A percentile compares a stretch with the other conserved stretches of the same genome.
Conservation (phyloP, 176 grass and related monocot species). For the Paspalum notatum region DNA sequence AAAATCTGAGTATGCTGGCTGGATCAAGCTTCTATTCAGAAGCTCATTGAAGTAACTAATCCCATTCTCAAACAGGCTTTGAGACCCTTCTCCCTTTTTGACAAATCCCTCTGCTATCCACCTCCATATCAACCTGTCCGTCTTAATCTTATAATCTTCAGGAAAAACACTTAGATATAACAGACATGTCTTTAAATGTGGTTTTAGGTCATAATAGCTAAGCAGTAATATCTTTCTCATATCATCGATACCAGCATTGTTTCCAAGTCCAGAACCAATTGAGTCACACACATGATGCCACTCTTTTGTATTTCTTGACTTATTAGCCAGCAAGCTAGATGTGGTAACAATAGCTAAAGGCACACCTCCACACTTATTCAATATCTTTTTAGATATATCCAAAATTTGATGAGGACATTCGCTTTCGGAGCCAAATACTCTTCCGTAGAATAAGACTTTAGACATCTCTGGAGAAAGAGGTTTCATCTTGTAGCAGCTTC, state of each 20-base stretch:
- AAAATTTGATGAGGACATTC: not conserved
- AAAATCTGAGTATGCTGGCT: fast-evolving
- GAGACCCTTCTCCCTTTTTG: not conserved
- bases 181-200: not conserved
- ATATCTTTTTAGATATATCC: not conserved
- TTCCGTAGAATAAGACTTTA: not conserved
- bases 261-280: not conserved
- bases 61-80: not conserved
- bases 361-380: not conserved
- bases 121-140: not conserved
- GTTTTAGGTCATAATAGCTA: not conserved
- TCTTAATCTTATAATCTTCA: not conserved
- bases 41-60: not conserved
- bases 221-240: not conserved
- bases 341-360: not conserved
- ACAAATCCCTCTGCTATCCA: not conserved
- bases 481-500: not conserved
- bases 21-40: not conserved
- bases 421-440: not conserved
- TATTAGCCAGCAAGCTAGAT: not conserved
- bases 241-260: not conserved
- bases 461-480: not conserved
- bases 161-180: not conserved
- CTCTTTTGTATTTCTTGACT: not conserved
- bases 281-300: not conserved